Percentiles rank a stretch among this genome's conserved stretches.
Evolutionary conservation across 805 yeast genomes (phyloP).

Genomic region (Ogataea nitratoaversa): DNA sequence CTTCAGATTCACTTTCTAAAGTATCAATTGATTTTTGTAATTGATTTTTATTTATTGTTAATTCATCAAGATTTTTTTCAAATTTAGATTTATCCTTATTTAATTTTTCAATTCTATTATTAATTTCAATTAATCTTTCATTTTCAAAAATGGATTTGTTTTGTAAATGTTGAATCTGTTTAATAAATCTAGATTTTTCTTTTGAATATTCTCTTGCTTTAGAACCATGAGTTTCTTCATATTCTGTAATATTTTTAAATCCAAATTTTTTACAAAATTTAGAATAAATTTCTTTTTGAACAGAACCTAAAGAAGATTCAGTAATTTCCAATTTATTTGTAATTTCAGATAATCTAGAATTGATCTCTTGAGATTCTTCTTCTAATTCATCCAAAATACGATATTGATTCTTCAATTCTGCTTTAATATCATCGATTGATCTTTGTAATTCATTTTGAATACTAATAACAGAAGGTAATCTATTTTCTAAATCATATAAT

Average conservation of each 20-base stretch:
- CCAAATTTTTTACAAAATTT: constrained; percentile 54
- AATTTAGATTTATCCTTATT: constrained; percentile 35
- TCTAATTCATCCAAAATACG: constrained; percentile 20
- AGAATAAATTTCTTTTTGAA: constrained; percentile 45
- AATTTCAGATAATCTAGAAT: constrained; percentile 24
- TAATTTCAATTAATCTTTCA: constrained; percentile 53
- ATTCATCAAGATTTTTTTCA: constrained; percentile 29
- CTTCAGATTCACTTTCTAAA: constrained; percentile 39
- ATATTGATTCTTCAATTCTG: constrained; percentile 51
- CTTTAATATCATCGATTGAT: constrained; percentile 28
- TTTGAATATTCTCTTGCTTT: constrained; percentile 50
- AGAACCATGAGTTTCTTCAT: constrained; percentile 65
- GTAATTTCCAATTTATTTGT: constrained; percentile 26
- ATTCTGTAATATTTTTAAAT: constrained; percentile 55
- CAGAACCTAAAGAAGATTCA: constrained; percentile 11
- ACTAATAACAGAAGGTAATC: constrained; percentile 27
- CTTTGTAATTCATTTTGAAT: constrained; percentile 24
- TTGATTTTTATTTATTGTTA: constrained; percentile 31
- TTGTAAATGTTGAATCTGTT: constrained; percentile 56
- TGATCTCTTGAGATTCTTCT: constrained; percentile 13
- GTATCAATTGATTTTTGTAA: constrained; percentile 33
- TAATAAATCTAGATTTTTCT: constrained; percentile 57
- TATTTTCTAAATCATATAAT: constrained; percentile 40
- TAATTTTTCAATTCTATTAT: constrained; percentile 41
- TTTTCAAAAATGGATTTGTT: constrained; percentile 62